Evolutionary conservation across 2,329 filamentous ascomycete genomes (phyloP), one percentile per base, ranked within the genome.

Genomic region (Hypoxylon sp.): DNA sequence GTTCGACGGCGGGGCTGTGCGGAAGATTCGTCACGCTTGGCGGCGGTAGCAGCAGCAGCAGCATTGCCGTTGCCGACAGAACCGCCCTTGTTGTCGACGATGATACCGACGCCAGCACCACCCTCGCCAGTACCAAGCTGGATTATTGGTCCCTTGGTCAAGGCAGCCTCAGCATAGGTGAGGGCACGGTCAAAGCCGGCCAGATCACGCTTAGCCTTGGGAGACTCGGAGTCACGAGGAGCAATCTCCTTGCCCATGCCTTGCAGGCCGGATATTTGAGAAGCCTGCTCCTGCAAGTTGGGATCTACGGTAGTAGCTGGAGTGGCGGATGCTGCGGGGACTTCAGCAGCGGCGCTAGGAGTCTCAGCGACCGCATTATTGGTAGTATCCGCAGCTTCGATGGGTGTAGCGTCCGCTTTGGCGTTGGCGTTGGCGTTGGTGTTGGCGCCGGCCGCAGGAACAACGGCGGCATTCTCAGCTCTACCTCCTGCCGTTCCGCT

Each of bases 211-310:
- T 80, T 81, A 48, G 70, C 71, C 57, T 72, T 71, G 36, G 74
- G 70, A 17, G 73, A 49, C 53, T 71, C 73, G 28, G 66, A 48
- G 62, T 69, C 73, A 10, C 83, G 81, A 23, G 83, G 83, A 23
- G 81, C 80, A 69, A 85, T 84, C 70, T 83, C 80, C 77, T 84
- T 85, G 72, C 82, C 82, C 77, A 84, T 80, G 30, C 82, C 83
- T 70, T 84, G 82, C 34, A 85, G 79, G 14, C 77, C 74, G 49
- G 81, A 77, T 58, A 84, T 82, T 67, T 82, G 80, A 36, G 80
- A 73, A 10, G 81, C 79, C 80, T 77, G 80, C 65, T 81, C 73
- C 45, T 77, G 64, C 28, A 81, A 73, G 30, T 73, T 75, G 3
- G 79, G 73, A 63, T 81, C 80, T 14, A 71, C 69, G 17, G 76